A percentile compares a stretch with the other conserved stretches of the same genome.
Conservation (phyloP, 2,329 filamentous ascomycete genomes). For the Penicillium sp. region DNA sequence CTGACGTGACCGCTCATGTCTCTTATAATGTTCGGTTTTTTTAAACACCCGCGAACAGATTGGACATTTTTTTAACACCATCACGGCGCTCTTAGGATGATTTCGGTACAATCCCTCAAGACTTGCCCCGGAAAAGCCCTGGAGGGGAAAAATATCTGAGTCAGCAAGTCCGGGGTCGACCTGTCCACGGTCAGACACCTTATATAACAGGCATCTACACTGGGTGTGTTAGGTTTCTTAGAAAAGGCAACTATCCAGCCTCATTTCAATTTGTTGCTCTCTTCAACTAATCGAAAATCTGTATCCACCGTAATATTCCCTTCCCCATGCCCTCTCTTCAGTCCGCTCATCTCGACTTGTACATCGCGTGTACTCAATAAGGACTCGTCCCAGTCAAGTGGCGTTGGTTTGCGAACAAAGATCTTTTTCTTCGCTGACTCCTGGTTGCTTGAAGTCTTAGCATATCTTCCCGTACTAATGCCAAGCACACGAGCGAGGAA, state of each 20-base stretch:
- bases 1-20: slow-evolving; percentile 56
- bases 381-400: background rate
- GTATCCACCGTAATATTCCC: background rate
- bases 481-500: background rate
- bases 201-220: background rate
- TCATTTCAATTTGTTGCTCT: background rate
- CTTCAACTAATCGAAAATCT: background rate
- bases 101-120: background rate
- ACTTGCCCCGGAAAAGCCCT: background rate
- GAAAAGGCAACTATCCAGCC: background rate
- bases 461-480: background rate
- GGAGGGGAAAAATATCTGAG: background rate
- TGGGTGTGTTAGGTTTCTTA: too few relatives aligned
- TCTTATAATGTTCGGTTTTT: slow-evolving; percentile 56
- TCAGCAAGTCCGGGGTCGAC: slow-evolving; percentile 7
- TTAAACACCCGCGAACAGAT: slow-evolving; percentile 56
- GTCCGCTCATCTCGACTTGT: background rate
- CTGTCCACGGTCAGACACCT: background rate
- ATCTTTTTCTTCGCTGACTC: background rate
- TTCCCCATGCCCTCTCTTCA: background rate
- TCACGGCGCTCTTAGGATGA: slow-evolving; percentile 22
- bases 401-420: background rate
- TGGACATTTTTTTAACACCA: slow-evolving; percentile 45
- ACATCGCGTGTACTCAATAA: background rate
- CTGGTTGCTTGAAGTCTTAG: background rate